These are phyloP conservation scores for Lyophyllum shimeji DNA, from an alignment of 768 basidiomycete genomes.

Conservation along the genomic window DNA sequence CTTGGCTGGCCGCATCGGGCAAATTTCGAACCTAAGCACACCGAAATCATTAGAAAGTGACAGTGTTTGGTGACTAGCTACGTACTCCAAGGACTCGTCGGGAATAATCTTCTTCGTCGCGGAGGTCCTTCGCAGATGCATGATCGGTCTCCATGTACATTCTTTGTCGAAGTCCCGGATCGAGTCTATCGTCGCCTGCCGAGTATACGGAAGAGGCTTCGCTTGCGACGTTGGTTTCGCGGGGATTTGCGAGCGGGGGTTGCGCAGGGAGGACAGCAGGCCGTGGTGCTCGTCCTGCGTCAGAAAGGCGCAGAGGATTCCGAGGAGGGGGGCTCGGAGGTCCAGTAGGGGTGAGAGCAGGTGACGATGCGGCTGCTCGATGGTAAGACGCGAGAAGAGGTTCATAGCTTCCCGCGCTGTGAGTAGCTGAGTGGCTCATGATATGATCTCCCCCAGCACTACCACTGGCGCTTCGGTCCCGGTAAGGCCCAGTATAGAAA, in stretches of 20 bases:
- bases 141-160: constrained; percentile 26
- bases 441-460: constrained; percentile 26
- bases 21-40: constrained; percentile 54
- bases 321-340: constrained; percentile 35
- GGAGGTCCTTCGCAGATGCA: constrained; percentile 29
- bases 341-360: constrained; percentile 16
- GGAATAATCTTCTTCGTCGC: constrained; percentile 58
- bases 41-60: neutral
- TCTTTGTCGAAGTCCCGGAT: constrained; percentile 42
- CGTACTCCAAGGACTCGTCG: constrained; percentile 55
- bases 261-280: constrained; percentile 11
- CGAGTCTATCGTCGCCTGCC: constrained; percentile 39
- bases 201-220: constrained; percentile 33
- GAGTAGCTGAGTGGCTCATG: constrained; percentile 41
- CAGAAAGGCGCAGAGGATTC: constrained; percentile 28
- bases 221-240: constrained; percentile 17
- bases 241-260: constrained; percentile 10
- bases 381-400: constrained; percentile 52
- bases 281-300: constrained; percentile 16
- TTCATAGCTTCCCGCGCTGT: constrained; percentile 59
- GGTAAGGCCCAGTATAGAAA: constrained; percentile 25
- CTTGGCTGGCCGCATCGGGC: constrained; percentile 40
- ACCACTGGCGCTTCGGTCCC: constrained; percentile 31
- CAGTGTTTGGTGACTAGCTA: constrained; percentile 6
- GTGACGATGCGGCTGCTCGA: constrained; percentile 22